Base-by-base conservation (phyloP, 2,329 filamentous ascomycete species). In the Monosporascus cannonballus region DNA sequence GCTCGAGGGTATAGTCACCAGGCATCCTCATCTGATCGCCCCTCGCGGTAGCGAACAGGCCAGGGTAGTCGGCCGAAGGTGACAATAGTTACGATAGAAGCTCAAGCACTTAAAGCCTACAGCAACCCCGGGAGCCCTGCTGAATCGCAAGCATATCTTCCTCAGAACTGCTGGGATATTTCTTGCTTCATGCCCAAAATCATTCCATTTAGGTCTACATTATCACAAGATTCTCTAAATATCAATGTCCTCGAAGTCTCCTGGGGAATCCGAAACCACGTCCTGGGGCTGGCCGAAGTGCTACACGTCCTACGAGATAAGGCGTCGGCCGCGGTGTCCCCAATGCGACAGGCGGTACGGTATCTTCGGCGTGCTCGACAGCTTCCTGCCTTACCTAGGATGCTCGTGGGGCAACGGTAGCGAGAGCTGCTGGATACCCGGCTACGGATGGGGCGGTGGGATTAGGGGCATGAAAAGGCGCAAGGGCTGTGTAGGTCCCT, bases 401-500 rank as follows among this genome's bases (percentile, higher is more conserved):
- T 50, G 15, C 37, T 49, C 8, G 52, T 48, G 25, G 25, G 45
- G 15, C 52, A 52, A 24, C 51, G 44, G 45, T n/a, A 14, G 15
- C 45, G 36, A n/a, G 24, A 17, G 4, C 7, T 39, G 39, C 14
- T 27, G 22, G 14, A 46, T 7, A 5, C 42, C 22, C 4, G 42
- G 24, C 9, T 27, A 37, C 36, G 49, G 51, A 3, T 62, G 59
- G 61, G 51, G 51, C 4, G 56, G 56, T 6, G 50, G 38, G 9
- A 48, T 61, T 5, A 51, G 48, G 14, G 61, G 61, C 6, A 18
- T 54, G 1, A 39, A 49, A 25, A 45, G 60, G 49, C 38, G 55
- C 45, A 58, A 52, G 25, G 56, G 56, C 5, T 62, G 60, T 36
- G 61, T 64, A 57, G 52, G 61, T 58, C 5, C 14, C 15, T 20